These are phyloP conservation scores for Blastobotrys raffinosifermentans DNA, from an alignment of 1,139 yeast species.

Conservation along the genomic window DNA sequence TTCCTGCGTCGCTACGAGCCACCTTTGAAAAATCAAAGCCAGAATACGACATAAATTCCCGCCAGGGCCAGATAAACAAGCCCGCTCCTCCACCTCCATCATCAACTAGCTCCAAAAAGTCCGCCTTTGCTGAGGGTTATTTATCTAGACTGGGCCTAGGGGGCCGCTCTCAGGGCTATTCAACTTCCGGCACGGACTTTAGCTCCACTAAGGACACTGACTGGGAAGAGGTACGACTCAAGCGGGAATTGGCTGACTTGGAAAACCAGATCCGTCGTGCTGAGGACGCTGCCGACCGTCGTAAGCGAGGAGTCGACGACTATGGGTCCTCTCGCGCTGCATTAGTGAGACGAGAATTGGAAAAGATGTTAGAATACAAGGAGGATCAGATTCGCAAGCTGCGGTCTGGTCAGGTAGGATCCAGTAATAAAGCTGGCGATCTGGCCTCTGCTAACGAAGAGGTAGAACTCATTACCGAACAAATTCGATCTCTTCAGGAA, in stretches of 20 bases:
- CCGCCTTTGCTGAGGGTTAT: conserved; percentile 44
- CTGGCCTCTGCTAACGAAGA: conserved; percentile 43
- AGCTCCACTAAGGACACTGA: conserved; percentile 67
- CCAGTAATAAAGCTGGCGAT: conserved; percentile 15
- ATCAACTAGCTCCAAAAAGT: conserved; percentile 32
- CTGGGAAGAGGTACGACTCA: conserved; percentile 83
- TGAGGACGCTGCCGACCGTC: conserved; percentile 43
- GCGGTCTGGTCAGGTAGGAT: conserved; percentile 20
- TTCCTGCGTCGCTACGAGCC: conserved; percentile 89
- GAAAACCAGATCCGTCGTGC: conserved; percentile 59
- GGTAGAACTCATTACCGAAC: conserved; percentile 57
- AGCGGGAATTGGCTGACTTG: conserved; percentile 69
- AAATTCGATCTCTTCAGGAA: conserved; percentile 55
- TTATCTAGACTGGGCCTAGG: conserved; percentile 41
- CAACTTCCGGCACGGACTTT: conserved; percentile 67
- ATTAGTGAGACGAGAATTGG: conserved; percentile 63
- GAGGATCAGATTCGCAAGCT: conserved; percentile 42
- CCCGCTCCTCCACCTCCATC: conserved; percentile 4
- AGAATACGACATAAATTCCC: conserved; percentile 58
- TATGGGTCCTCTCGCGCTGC: conserved; percentile 37
- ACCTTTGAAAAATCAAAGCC: conserved; percentile 86
- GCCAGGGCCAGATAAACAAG: conserved; percentile 39
- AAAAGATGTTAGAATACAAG: conserved; percentile 73
- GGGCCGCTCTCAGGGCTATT: conserved; percentile 32
- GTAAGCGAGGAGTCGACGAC: conserved; percentile 40